Evolutionary conservation across 1,284 basidiomycete genomes (phyloP).

Genomic region (Cutaneotrichosporon arboriforme): DNA sequence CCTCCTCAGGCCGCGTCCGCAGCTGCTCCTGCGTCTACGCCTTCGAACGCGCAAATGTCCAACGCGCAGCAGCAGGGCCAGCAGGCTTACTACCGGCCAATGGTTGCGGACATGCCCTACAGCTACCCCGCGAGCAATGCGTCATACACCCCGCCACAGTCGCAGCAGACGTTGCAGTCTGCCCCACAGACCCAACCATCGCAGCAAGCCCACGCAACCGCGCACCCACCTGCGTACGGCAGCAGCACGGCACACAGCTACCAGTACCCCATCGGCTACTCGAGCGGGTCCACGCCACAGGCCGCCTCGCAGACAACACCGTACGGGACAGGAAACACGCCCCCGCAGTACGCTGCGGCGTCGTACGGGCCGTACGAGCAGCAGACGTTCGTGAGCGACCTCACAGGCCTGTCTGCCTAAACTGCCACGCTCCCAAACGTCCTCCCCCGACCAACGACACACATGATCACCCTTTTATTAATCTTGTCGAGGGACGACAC

Average conservation of each 20-base stretch:
- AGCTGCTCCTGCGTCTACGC: neutral
- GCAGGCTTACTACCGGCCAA: slow-evolving; percentile 12
- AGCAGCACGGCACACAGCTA: slow-evolving; percentile 1
- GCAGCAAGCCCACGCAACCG: neutral
- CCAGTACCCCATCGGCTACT: neutral
- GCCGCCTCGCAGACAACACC: neutral
- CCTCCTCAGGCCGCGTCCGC: neutral
- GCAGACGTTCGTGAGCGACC: slow-evolving; percentile 11
- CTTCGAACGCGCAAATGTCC: neutral
- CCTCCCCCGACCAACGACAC: no score
- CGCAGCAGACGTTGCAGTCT: slow-evolving; percentile 4
- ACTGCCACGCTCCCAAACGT: neutral
- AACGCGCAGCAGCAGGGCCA: slow-evolving; percentile 5
- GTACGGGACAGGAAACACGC: slow-evolving; percentile 2
- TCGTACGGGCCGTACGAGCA: slow-evolving; percentile 9
- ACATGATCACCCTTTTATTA: slow-evolving; percentile 1
- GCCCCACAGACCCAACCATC: neutral
- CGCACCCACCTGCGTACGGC: neutral
- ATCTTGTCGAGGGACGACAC: neutral
- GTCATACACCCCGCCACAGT: slow-evolving; percentile 4
- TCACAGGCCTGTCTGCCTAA: slow-evolving; percentile 14
- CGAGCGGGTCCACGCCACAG: neutral
- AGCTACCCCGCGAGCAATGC: slow-evolving; percentile 5
- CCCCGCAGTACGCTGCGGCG: slow-evolving; percentile 3
- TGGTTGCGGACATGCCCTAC: slow-evolving; percentile 9